phyloP scores from a whole-genome alignment of 2,329 filamentous ascomycete species.

The Aureobasidium subglaciale region DNA sequence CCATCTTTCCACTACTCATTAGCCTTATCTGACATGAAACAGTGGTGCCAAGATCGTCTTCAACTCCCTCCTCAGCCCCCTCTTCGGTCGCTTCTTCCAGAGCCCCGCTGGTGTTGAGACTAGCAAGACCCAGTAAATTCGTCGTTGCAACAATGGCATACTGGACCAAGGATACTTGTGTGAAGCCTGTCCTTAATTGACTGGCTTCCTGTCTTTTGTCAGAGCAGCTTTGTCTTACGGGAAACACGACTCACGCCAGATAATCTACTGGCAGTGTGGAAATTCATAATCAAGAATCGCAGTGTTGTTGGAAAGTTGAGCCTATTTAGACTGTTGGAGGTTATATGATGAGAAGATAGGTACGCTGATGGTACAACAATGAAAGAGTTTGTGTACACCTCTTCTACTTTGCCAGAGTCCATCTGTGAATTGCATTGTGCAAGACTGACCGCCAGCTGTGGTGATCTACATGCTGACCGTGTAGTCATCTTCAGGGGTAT shows the following conservation, averaged over 20 bases:
- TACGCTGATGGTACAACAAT: constrained; percentile 9
- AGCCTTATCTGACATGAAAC: constrained; percentile 21
- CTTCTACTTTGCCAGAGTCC: not conserved
- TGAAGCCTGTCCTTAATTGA: not conserved
- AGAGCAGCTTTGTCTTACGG: constrained; percentile 5
- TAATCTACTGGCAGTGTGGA: not conserved
- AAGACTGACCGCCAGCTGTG: not conserved
- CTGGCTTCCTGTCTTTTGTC: not conserved
- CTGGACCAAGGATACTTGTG: not conserved
- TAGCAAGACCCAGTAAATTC: constrained; percentile 26
- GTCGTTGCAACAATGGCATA: constrained; percentile 4
- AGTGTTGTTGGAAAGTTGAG: constrained; percentile 1
- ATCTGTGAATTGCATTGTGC: not conserved
- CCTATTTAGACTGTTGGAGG: not conserved
- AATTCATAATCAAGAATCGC: not conserved
- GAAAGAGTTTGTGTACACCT: constrained; percentile 11
- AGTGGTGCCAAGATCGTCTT: constrained; percentile 96
- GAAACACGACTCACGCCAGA: constrained; percentile 13
- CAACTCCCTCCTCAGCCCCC: constrained; percentile 87
- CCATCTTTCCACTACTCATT: constrained; percentile 14
- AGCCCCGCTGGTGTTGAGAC: constrained; percentile 71
- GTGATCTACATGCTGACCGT: not conserved
- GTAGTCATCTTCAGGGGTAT: not conserved
- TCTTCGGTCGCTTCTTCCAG: constrained; percentile 87
- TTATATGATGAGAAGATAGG: constrained; percentile 1